phyloP scores from a whole-genome alignment of 768 basidiomycete genomes.

The Cystobasidium tubakii region DNA sequence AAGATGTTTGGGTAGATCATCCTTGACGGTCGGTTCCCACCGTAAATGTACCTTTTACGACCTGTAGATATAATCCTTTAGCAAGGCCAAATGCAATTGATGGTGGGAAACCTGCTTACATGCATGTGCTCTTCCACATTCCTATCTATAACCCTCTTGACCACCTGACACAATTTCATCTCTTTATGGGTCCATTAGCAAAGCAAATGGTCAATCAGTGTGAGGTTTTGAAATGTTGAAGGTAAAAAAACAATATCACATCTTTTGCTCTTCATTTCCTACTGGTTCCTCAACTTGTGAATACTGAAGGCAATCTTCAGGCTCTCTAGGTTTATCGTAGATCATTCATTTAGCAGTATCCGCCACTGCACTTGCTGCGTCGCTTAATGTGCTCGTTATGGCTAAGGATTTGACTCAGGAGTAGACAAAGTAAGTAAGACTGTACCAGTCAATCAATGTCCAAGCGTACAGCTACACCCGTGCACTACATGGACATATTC shows the following conservation, averaged over 20 bases:
- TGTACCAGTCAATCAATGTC: no score
- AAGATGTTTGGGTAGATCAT: constrained; percentile 34
- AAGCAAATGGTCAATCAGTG: no score
- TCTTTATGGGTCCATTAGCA: no score
- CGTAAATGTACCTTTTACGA: constrained; percentile 35
- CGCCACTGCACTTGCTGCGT: background rate
- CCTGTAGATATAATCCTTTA: constrained; percentile 29
- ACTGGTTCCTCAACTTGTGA: constrained; percentile 23
- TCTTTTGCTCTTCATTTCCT: constrained; percentile 23
- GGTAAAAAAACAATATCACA: no score
- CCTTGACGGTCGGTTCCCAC: no score
- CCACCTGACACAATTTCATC: constrained; percentile 12
- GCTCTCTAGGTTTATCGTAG: constrained; percentile 25
- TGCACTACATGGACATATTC: no score
- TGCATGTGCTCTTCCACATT: constrained; percentile 29
- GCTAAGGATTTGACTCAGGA: no score
- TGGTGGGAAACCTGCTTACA: no score
- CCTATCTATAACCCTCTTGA: constrained; percentile 28
- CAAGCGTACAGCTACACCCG: no score
- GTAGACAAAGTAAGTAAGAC: no score
- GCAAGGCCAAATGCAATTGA: no score
- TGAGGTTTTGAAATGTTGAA: no score
- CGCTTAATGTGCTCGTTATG: background rate
- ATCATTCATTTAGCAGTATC: constrained; percentile 17
- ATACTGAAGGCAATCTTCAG: constrained; percentile 27